Evolutionary conservation across 352 stramenopile genomes (phyloP).

Genomic region (Phytophthora capsici): DNA sequence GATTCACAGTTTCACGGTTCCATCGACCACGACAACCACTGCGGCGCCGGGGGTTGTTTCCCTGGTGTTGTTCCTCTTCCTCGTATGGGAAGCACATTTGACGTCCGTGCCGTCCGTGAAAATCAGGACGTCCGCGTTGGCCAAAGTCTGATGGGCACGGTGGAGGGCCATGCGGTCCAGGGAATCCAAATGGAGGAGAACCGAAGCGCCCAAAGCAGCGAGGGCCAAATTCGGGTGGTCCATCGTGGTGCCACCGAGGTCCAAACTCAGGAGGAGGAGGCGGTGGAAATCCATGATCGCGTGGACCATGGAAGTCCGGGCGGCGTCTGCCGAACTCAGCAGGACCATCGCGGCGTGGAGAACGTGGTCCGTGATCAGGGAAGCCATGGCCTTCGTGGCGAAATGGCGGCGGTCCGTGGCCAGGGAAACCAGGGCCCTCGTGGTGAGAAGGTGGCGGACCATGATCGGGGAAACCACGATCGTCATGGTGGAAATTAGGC

Average conservation of each 20-base stretch:
- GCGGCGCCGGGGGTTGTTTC: background rate
- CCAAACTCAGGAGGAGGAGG: constrained; percentile 7
- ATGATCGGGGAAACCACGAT: too few relatives aligned
- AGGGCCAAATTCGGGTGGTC: constrained; percentile 17
- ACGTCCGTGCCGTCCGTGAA: constrained; percentile 13
- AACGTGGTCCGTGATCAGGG: background rate
- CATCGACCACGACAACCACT: constrained; percentile 24
- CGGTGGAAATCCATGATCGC: background rate
- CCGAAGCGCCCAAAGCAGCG: constrained; percentile 16
- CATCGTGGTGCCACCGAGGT: background rate
- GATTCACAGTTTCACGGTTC: constrained; percentile 17
- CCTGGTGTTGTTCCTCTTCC: constrained; percentile 12
- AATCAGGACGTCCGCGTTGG: constrained; percentile 5
- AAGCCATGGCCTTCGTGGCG: constrained; percentile 3
- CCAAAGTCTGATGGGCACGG: constrained; percentile 15
- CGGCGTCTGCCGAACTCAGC: constrained; percentile 7
- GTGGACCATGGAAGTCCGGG: background rate
- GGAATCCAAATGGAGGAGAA: constrained; percentile 11
- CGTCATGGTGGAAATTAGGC: background rate
- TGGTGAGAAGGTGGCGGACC: background rate
- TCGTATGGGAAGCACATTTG: constrained; percentile 9
- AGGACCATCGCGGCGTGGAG: background rate
- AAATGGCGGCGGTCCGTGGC: background rate
- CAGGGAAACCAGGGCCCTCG: constrained; percentile 1
- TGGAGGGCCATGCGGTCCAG: constrained; percentile 4